phyloP scores from a whole-genome alignment of 2,329 filamentous ascomycete species.

The Ambrosiella cleistominuta region DNA sequence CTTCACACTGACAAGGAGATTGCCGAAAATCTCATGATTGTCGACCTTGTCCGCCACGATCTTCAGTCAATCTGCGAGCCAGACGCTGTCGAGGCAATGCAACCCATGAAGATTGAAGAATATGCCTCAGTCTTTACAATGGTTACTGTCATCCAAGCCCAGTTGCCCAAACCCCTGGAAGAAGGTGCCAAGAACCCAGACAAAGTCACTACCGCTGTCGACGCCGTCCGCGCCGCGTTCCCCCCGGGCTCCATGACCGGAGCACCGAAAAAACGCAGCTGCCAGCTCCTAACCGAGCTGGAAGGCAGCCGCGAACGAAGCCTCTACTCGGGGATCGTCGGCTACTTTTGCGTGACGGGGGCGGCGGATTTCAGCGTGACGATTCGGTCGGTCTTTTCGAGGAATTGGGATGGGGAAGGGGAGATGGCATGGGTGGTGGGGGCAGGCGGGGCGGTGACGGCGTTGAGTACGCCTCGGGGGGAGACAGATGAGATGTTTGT shows the following conservation, averaged over 20 bases:
- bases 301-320: constrained; percentile 47
- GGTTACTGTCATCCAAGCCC: constrained; percentile 69
- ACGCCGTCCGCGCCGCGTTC: constrained; percentile 59
- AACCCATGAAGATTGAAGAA: constrained; percentile 74
- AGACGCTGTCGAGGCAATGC: constrained; percentile 53
- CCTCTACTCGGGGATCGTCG: constrained; percentile 75
- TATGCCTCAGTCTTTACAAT: constrained; percentile 86
- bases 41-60: constrained; percentile 89
- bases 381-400: constrained; percentile 65
- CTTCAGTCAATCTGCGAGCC: constrained; percentile 69
- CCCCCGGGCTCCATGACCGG: constrained; percentile 95
- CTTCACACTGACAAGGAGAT: constrained; percentile 74
- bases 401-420: constrained; percentile 32
- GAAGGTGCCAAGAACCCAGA: no score
- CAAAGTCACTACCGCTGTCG: constrained; percentile 37
- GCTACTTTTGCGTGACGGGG: constrained; percentile 75
- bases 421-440: constrained; percentile 56
- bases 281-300: constrained; percentile 57
- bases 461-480: constrained; percentile 57
- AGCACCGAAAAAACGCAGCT: constrained; percentile 83
- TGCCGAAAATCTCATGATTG: constrained; percentile 96
- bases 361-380: constrained; percentile 81
- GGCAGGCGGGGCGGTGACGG: constrained; percentile 79
- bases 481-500: constrained; percentile 86
- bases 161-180: constrained; percentile 24